phyloP scores from a whole-genome alignment of 2,329 filamentous ascomycete genomes.

The Seiridium cupressi region DNA sequence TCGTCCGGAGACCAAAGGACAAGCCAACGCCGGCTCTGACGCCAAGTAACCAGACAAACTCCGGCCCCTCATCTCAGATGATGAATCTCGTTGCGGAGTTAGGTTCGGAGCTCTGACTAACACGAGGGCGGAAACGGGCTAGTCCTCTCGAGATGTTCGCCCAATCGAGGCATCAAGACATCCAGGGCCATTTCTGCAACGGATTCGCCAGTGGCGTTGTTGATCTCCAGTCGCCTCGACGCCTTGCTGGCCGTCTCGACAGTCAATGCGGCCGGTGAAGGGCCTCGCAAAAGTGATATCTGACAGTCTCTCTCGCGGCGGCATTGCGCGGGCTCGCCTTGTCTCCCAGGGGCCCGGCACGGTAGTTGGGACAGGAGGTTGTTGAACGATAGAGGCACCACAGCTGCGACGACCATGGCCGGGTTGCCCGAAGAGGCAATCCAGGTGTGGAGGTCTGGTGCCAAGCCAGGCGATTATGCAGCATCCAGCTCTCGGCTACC shows the following conservation, averaged over 20 bases:
- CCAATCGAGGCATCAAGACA: background rate
- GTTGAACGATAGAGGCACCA: slow-evolving; percentile 1
- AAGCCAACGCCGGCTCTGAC: background rate
- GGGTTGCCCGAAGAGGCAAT: background rate
- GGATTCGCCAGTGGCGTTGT: too few species aligned
- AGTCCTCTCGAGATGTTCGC: background rate
- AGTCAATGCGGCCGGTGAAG: too few species aligned
- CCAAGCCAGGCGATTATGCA: background rate
- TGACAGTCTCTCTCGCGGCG: too few species aligned
- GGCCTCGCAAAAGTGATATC: too few species aligned
- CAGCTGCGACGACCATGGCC: background rate
- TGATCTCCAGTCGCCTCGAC: too few species aligned
- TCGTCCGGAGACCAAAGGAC: background rate
- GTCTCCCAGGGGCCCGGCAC: background rate
- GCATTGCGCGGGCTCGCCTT: background rate
- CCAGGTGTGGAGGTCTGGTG: slow-evolving; percentile 1
- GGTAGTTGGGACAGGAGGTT: background rate
- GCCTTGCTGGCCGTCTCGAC: too few species aligned
- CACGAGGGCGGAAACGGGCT: background rate
- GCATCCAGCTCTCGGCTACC: background rate
- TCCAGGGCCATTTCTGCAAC: background rate
- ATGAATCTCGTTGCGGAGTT: background rate
- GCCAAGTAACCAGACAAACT: background rate
- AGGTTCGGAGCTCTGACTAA: background rate
- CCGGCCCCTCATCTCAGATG: background rate